Base-by-base conservation (phyloP, 441 rosid genomes). In the Rhodomyrtus psidioides region DNA sequence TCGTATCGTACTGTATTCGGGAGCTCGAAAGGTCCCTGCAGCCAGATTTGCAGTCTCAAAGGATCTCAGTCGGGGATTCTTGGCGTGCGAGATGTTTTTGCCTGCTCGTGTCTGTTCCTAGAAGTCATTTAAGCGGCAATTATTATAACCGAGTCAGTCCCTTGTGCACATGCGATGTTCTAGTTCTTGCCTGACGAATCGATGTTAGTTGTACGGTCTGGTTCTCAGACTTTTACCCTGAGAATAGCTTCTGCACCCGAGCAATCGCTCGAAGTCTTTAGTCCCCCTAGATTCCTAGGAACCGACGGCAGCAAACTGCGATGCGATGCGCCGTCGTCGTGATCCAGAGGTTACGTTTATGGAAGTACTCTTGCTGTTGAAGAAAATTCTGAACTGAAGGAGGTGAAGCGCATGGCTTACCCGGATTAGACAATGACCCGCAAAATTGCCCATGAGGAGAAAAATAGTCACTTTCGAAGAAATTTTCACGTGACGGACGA, bases 1-100 rank as follows among this genome's bases (percentile, higher is more conserved):
- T 27, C 2, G 0, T 3, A 59, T 15, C 9, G 5, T 14, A 59
- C 12, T 7, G 19, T 3, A 0, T 70, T 10, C 23, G n/a, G 23
- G 44, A 70, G 21, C 15, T 0, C 49, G 23, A 1, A 39, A 70
- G 9, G 51, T 21, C 79, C 49, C 51, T 3, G 16, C 17, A 39
- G 79, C 49, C n/a, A 3, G 51, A 70, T 39, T 39, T 70, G 79
- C 79, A 21, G 79, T 39, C 23, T 10, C 79, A 5, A 16, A 21
- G 49, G 79, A 70, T 70, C 9, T 70, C 51, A 21, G 79, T 26
- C 2, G 21, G 49, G 10, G n/a, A 70, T 34, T 70, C 9, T 46
- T 70, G 79, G n/a, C 51, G 51, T 21, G n/a, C 0, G 9, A 70
- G n/a, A 70, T 70, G 79, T 70, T 39, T 21, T 39, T 70, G n/a